Evolutionary conservation across 352 stramenopile genomes (phyloP).

Genomic region (Phytopythium kandeliae): DNA sequence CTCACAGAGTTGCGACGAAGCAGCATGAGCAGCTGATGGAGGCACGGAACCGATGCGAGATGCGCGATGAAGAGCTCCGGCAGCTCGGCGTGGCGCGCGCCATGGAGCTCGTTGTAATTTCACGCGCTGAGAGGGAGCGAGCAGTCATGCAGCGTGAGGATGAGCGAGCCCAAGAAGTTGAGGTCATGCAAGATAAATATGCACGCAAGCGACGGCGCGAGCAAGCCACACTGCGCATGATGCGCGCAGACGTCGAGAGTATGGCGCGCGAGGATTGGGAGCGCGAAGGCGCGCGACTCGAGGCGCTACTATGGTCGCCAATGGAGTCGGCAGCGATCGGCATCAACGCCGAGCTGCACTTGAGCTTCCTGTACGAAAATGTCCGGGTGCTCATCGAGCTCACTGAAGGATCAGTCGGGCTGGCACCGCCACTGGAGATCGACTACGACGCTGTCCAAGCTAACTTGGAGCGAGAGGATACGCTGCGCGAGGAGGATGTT

Average conservation of each 20-base stretch:
- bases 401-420: conserved; percentile 5
- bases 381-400: conserved; percentile 39
- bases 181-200: conserved; percentile 7
- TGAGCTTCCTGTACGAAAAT: conserved; percentile 30
- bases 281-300: conserved; percentile 35
- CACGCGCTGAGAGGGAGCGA: conserved; percentile 40
- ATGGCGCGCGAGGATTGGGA: conserved; percentile 47
- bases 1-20: conserved; percentile 24
- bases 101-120: conserved; percentile 16
- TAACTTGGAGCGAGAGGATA: conserved; percentile 22
- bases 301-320: conserved; percentile 44
- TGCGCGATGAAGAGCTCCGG: conserved; percentile 61
- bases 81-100: conserved; percentile 36
- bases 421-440: conserved; percentile 35
- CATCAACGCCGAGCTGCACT: conserved; percentile 21
- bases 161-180: conserved; percentile 5
- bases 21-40: conserved; percentile 34
- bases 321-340: conserved; percentile 25
- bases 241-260: conserved; percentile 49
- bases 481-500: conserved; percentile 25
- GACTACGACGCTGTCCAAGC: conserved; percentile 44
- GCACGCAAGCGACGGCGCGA: conserved; percentile 30
- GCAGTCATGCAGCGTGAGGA: conserved; percentile 45
- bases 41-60: conserved; percentile 41
- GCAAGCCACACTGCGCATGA: conserved; percentile 38